Conservation (phyloP, 83 land plant species). For the Picea mariana region DNA sequence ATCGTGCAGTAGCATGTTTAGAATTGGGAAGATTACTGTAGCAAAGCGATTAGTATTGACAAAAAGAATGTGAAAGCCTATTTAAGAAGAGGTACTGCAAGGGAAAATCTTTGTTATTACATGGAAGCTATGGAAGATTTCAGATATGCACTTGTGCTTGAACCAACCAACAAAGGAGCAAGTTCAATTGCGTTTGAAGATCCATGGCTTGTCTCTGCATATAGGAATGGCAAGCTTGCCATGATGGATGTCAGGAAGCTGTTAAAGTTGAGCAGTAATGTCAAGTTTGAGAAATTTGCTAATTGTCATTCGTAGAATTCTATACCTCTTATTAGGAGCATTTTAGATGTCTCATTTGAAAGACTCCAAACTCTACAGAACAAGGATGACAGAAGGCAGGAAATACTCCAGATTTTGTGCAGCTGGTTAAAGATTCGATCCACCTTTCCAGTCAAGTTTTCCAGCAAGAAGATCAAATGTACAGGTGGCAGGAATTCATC, state of each 20-base stretch:
- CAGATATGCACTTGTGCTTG: constrained; percentile 69
- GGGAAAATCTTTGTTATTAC: constrained; percentile 78
- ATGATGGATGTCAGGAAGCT: constrained; percentile 89
- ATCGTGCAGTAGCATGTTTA: constrained; percentile 89
- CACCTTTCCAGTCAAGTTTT: too few species aligned
- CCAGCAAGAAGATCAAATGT: too few species aligned
- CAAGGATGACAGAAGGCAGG: too few species aligned
- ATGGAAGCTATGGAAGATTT: constrained; percentile 89
- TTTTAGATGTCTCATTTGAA: too few species aligned
- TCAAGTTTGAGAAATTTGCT: background rate
- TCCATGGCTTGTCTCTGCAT: constrained; percentile 97
- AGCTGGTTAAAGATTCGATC: too few species aligned
- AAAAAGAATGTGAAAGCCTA: constrained; percentile 96
- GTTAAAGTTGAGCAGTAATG: constrained; percentile 27
- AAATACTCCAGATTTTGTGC: too few species aligned
- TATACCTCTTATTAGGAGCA: too few species aligned
- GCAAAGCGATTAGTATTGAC: constrained; percentile 67
- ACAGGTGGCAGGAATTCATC: too few species aligned
- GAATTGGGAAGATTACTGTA: constrained; percentile 91
- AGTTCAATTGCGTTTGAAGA: constrained; percentile 89
- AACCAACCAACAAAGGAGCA: constrained; percentile 64
- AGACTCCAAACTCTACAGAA: too few species aligned
- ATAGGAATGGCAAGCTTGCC: constrained; percentile 84
- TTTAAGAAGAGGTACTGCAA: constrained; percentile 84
- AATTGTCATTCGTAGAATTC: background rate